Evolutionary conservation across 805 yeast genomes (phyloP), one percentile per base, ranked within the genome.

Genomic region (Pichia phayaonensis): DNA sequence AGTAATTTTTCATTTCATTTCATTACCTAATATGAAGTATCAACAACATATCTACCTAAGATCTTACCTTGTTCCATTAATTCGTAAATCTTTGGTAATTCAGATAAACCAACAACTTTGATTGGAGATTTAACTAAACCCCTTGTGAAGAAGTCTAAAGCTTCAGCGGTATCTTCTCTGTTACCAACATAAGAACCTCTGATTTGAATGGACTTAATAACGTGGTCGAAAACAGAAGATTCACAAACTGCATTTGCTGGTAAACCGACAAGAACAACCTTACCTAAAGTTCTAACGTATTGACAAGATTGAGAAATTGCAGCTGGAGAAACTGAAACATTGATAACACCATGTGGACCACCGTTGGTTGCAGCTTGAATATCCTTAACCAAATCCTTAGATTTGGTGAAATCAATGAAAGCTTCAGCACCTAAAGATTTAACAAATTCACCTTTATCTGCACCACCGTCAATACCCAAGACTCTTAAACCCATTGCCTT

Each of bases 131-230:
- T 71, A 60, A 83, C 81, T 58, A 79, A 69, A 45, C 89, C 90
- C 69, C 88, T 75, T 49, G 76, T 56, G 64, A 82, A 84, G 75
- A 84, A 83, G 58, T 83, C 88, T 55, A 84, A 64, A 42, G 89
- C 89, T 68, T 84, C 90, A 55, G 83, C 77, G 56, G 94, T 79
- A 71, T 88, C 96, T 58, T 85, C 86, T 72, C 95, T 83, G 80
- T 86, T 86, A 62, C 96, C 96, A 56, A 88, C 96, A 65, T 86
- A 85, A 45, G 95, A 86, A 61, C 95, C 95, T 68, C 76, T 80
- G 63, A 88, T 83, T 63, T 74, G 74, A 65, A 85, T 76, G 49
- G 88, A 79, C 71, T 79, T 84, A 60, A 85, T 79, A 53, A 88
- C 95, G 47, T 85, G 81, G 56, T 75, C 72, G 72, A 87, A 84